Percentiles rank a stretch among this genome's conserved stretches.
phyloP scores from a whole-genome alignment of 1,139 yeast species.

The Candida tetrigidarum region DNA sequence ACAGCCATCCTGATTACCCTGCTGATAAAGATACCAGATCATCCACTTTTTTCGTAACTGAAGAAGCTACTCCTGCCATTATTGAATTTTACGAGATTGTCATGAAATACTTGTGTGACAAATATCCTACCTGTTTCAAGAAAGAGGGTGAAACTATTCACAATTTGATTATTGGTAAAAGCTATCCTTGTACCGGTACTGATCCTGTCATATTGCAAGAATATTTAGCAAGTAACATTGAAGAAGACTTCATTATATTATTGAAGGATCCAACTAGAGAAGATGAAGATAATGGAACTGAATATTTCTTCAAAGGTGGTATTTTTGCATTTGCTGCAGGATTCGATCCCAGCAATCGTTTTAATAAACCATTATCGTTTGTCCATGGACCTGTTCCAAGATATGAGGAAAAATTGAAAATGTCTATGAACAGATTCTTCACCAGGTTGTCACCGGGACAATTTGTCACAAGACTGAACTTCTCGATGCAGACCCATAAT shows the following conservation, averaged over 20 bases:
- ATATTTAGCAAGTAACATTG: slow-evolving; percentile 52
- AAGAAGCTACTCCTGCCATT: slow-evolving; percentile 52
- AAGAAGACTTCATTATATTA: slow-evolving; percentile 70
- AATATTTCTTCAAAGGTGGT: slow-evolving; percentile 68
- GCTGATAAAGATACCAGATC: slow-evolving; percentile 28
- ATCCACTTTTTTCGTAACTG: slow-evolving; percentile 39
- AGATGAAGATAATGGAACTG: slow-evolving; percentile 48
- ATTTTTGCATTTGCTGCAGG: slow-evolving; percentile 77
- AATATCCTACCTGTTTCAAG: slow-evolving; percentile 64
- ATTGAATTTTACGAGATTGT: slow-evolving; percentile 59
- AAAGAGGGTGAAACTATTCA: slow-evolving; percentile 29
- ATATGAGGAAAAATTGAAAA: slow-evolving; percentile 55
- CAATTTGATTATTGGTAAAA: slow-evolving; percentile 47
- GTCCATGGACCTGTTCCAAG: slow-evolving; percentile 70
- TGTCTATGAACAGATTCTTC: slow-evolving; percentile 67
- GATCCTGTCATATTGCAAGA: slow-evolving; percentile 41
- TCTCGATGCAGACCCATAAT: slow-evolving; percentile 62
- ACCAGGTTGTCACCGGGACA: slow-evolving; percentile 51
- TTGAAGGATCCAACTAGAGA: slow-evolving; percentile 49
- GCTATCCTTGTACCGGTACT: slow-evolving; percentile 33
- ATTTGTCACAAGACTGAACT: slow-evolving; percentile 62
- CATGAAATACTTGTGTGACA: slow-evolving; percentile 49
- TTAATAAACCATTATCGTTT: slow-evolving; percentile 54
- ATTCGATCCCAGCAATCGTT: slow-evolving; percentile 62
- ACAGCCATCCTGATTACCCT: slow-evolving; percentile 42